Conservation (phyloP, 805 yeast species). For the Saturnispora saitoi region DNA sequence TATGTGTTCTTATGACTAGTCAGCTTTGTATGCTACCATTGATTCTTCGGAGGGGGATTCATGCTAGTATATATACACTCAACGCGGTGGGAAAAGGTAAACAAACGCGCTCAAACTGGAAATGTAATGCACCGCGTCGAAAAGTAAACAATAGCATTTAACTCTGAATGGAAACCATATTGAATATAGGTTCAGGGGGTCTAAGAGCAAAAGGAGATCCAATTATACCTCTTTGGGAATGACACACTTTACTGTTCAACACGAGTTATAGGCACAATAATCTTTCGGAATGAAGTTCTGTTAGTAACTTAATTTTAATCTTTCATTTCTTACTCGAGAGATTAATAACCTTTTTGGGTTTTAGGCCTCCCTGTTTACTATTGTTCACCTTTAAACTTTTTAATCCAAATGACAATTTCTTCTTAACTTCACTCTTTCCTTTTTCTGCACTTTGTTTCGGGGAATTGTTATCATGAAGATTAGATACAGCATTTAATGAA, state of each 20-base stretch:
- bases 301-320: too few species aligned
- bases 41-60: neutral
- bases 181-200: neutral
- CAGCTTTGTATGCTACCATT: neutral
- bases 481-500: neutral
- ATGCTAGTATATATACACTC: neutral
- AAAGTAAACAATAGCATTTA: constrained; percentile 1
- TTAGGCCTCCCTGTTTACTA: neutral
- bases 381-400: neutral
- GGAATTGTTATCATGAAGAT: neutral
- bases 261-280: too few species aligned
- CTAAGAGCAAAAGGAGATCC: neutral
- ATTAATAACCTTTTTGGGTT: neutral
- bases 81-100: constrained; percentile 4
- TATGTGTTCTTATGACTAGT: neutral
- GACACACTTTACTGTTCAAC: neutral
- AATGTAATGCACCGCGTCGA: constrained; percentile 2
- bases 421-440: neutral
- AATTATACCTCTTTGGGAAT: neutral
- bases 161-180: neutral
- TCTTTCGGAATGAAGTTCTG: too few species aligned
- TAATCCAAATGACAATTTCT: constrained; percentile 5
- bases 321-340: neutral
- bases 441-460: neutral
- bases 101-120: constrained; percentile 4